A percentile compares a stretch with the other conserved stretches of the same genome.
phyloP scores from a whole-genome alignment of 23 red algal genomes.

The Gracilaria caudata region DNA sequence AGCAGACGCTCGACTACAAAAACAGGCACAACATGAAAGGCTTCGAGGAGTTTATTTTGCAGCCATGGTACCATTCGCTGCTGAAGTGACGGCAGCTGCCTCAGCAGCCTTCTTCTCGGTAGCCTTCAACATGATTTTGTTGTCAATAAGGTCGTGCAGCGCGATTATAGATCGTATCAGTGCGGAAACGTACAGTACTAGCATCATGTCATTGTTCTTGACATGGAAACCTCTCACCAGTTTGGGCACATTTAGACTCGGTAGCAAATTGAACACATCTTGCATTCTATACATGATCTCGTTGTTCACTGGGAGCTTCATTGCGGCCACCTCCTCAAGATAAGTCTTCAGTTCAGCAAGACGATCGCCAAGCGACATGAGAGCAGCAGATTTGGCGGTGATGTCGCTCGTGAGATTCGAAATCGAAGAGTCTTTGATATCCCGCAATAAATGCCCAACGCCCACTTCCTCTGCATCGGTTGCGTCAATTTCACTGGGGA shows the following conservation, averaged over 20 bases:
- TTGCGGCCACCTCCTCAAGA: constrained; percentile 76
- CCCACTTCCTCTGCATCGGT: constrained; percentile 98
- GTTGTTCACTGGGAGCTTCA: constrained; percentile 86
- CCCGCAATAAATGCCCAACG: constrained; percentile 90
- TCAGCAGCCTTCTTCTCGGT: constrained; percentile 86
- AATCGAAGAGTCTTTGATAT: constrained; percentile 88
- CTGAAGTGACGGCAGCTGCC: constrained; percentile 33
- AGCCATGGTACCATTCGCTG: constrained; percentile 35
- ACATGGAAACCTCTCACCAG: constrained; percentile 76
- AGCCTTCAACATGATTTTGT: constrained; percentile 89
- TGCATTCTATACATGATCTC: constrained; percentile 99
- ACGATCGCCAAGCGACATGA: constrained; percentile 76
- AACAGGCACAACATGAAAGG: not conserved
- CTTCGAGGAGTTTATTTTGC: constrained; percentile 3
- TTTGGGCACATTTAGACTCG: constrained; percentile 64
- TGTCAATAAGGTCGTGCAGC: constrained; percentile 92
- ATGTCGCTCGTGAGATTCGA: constrained; percentile 90
- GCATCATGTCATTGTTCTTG: constrained; percentile 94
- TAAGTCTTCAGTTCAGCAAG: constrained; percentile 82
- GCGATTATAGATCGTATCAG: constrained; percentile 89
- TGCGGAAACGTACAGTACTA: constrained; percentile 89
- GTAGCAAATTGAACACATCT: constrained; percentile 91
- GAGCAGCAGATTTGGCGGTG: constrained; percentile 80
- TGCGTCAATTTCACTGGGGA: constrained; percentile 90
- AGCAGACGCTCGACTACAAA: not conserved